A percentile compares a stretch with the other conserved stretches of the same genome.
Conservation (phyloP, 2,329 filamentous ascomycete genomes). For the Pseudocercospora fuligena region DNA sequence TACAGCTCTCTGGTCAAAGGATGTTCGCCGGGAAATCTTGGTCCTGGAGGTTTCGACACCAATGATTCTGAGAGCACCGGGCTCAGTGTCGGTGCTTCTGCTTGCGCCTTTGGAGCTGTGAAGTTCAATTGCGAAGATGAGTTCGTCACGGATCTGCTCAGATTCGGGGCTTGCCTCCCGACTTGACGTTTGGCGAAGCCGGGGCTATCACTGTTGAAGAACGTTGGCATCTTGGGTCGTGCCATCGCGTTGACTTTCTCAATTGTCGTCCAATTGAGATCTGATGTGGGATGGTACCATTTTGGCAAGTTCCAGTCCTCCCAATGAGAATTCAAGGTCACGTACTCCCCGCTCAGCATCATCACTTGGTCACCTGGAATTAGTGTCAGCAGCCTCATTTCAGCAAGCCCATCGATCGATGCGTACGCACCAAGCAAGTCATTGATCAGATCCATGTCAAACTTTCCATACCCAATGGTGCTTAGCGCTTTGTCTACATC, state of each 20-base stretch:
- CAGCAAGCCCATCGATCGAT: no score
- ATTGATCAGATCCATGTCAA: constrained; percentile 42
- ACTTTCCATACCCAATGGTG: constrained; percentile 28
- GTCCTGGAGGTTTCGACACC: not conserved
- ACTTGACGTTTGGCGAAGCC: not conserved
- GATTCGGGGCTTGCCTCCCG: not conserved
- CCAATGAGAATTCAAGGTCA: constrained; percentile 39
- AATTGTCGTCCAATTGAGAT: constrained; percentile 27
- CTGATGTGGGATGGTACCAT: constrained; percentile 31
- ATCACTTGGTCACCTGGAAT: constrained; percentile 30
- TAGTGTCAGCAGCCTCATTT: not conserved
- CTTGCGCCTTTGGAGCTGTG: not conserved
- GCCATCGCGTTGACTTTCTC: constrained; percentile 23
- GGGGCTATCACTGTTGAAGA: not conserved
- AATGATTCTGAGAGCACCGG: not conserved
- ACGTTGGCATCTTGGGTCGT: not conserved
- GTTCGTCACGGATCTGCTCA: not conserved
- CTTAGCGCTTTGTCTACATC: constrained; percentile 29
- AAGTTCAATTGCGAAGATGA: not conserved
- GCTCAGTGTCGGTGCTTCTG: not conserved
- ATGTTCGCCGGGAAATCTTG: constrained; percentile 28
- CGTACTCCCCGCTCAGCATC: constrained; percentile 36
- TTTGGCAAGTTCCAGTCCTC: constrained; percentile 40
- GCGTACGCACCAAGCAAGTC: constrained; percentile 28
- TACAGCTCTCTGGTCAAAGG: constrained; percentile 29